Evolutionary conservation across 2,329 filamentous ascomycete species (phyloP).

Genomic region (Phaeosphaeriaceae sp.): DNA sequence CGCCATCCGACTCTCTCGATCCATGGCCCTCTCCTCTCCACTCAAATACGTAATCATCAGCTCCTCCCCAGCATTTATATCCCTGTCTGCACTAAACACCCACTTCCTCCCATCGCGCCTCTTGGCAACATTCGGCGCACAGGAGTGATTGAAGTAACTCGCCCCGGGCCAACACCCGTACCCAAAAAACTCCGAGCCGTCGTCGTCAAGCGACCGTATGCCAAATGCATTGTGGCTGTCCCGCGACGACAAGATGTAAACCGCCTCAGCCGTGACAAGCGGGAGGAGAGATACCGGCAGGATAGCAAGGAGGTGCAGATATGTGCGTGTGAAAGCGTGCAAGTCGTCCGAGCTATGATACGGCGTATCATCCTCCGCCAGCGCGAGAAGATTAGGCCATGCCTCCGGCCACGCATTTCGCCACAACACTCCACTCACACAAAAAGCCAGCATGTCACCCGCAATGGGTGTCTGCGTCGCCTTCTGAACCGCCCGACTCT

Average conservation of each 20-base stretch:
- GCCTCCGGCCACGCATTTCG: conserved; percentile 33
- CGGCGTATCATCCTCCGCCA: conserved; percentile 51
- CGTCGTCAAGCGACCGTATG: conserved; percentile 53
- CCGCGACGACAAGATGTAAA: conserved; percentile 46
- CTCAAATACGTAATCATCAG: conserved; percentile 58
- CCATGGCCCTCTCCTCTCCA: conserved; percentile 53
- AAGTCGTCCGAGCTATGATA: conserved; percentile 52
- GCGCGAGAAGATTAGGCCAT: conserved; percentile 44
- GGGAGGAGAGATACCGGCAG: conserved; percentile 46
- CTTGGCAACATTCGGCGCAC: conserved; percentile 54
- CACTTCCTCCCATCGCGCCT: conserved; percentile 49
- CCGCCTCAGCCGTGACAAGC: conserved; percentile 41
- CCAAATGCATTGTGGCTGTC: conserved; percentile 58
- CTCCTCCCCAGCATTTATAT: conserved; percentile 50
- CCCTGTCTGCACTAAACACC: conserved; percentile 47
- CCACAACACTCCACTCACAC: conserved; percentile 50
- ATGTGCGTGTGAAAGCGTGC: conserved; percentile 47
- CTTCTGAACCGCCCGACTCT: conserved; percentile 39
- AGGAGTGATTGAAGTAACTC: conserved; percentile 58
- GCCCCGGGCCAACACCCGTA: conserved; percentile 56
- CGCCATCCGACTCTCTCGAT: conserved; percentile 44
- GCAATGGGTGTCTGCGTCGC: conserved; percentile 37
- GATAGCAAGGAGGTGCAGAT: conserved; percentile 52
- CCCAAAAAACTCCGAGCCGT: conserved; percentile 56
- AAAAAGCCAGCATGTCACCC: conserved; percentile 52